Evolutionary conservation across 164 flowering plant species (phyloP).

Genomic region (grape (Vitis vinifera)): DNA sequence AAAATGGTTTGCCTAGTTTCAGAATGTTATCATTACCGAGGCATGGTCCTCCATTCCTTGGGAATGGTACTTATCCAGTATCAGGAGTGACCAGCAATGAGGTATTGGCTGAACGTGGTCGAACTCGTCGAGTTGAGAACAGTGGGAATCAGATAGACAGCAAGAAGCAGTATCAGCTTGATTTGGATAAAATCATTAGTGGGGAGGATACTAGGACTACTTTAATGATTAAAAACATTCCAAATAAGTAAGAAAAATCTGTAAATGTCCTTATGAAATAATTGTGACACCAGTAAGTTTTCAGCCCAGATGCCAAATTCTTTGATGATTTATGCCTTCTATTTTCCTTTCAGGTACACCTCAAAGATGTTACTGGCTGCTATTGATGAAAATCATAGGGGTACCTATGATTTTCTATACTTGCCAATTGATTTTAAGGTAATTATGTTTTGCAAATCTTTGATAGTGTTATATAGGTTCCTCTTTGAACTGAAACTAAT

Average conservation of each 20-base stretch:
- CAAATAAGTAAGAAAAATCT: constrained; percentile 47
- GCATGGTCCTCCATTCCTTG: constrained; percentile 49
- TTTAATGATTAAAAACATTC: constrained; percentile 63
- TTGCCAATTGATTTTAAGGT: constrained; percentile 64
- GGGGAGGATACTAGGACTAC: constrained; percentile 60
- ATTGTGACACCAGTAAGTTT: background rate
- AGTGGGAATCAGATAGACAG: constrained; percentile 60
- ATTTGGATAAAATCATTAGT: constrained; percentile 40
- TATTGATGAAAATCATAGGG: constrained; percentile 51
- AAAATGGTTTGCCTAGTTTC: constrained; percentile 65
- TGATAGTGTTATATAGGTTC: background rate
- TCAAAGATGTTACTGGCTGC: constrained; percentile 58
- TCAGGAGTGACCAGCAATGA: constrained; percentile 34
- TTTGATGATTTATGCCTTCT: constrained; percentile 5
- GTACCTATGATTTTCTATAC: constrained; percentile 55
- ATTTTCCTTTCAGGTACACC: constrained; percentile 36
- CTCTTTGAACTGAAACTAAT: constrained; percentile 22
- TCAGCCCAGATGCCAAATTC: background rate
- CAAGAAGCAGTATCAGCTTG: constrained; percentile 58
- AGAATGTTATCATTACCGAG: constrained; percentile 67
- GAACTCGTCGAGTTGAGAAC: constrained; percentile 60
- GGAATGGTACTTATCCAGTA: constrained; percentile 51
- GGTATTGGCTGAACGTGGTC: constrained; percentile 62
- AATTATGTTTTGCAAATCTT: background rate
- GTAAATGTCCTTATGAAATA: background rate